A percentile compares a stretch with the other conserved stretches of the same genome.
phyloP scores from a whole-genome alignment of 352 stramenopile species.

The Phytophthora syringae region DNA sequence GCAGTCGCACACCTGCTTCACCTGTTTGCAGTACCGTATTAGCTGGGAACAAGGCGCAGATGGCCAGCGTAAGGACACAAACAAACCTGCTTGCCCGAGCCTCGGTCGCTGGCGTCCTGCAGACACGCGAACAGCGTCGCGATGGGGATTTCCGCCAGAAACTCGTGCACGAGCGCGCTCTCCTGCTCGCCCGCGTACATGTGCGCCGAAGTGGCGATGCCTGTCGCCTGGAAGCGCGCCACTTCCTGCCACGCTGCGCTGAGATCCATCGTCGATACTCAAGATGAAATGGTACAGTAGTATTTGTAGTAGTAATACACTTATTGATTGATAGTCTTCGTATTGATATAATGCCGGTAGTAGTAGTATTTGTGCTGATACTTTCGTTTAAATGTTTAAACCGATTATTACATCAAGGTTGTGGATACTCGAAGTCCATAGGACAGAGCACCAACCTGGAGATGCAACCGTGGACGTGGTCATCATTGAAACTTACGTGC shows the following conservation, averaged over 20 bases:
- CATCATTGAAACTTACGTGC: constrained; percentile 59
- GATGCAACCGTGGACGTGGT: too few species aligned
- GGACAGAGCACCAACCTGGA: too few species aligned
- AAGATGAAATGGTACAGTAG: too few species aligned
- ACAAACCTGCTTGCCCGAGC: constrained; percentile 65
- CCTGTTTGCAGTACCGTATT: constrained; percentile 35
- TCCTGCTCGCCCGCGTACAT: constrained; percentile 52
- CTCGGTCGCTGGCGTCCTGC: constrained; percentile 75
- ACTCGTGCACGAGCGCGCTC: constrained; percentile 60
- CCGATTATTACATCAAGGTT: too few species aligned
- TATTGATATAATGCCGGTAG: too few species aligned
- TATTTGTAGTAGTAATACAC: too few species aligned
- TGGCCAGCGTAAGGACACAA: background rate
- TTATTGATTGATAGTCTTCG: too few species aligned
- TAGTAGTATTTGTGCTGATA: too few species aligned
- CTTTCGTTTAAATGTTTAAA: too few species aligned
- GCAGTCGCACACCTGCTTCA: constrained; percentile 74
- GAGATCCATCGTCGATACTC: constrained; percentile 44
- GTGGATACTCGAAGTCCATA: too few species aligned
- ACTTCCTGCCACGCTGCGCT: constrained; percentile 58
- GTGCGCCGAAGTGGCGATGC: constrained; percentile 56
- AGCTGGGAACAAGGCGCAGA: background rate
- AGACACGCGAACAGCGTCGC: constrained; percentile 74
- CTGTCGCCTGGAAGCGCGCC: constrained; percentile 68
- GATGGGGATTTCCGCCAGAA: constrained; percentile 71